A percentile compares a stretch with the other conserved stretches of the same genome.
These are phyloP conservation scores for Solanum bukasovii DNA, from an alignment of 257 asterid species.

Conservation along the genomic window DNA sequence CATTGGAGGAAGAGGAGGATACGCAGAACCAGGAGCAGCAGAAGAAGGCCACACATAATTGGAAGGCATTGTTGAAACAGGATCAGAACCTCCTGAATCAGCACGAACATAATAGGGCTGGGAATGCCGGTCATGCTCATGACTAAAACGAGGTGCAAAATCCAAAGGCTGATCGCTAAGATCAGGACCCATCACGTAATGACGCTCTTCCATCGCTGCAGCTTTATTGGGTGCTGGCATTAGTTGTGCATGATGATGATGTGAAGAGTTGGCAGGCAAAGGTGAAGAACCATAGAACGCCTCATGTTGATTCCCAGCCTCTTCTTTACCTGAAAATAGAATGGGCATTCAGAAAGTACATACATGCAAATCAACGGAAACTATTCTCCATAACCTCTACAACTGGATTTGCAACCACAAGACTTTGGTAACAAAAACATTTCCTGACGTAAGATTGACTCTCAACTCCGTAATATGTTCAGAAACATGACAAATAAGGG, in stretches of 20 bases:
- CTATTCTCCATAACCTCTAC: not conserved
- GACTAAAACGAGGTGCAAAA: constrained; percentile 55
- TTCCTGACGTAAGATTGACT: not conserved
- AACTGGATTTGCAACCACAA: not conserved
- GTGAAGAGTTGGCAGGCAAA: constrained; percentile 28
- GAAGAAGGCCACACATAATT: constrained; percentile 61
- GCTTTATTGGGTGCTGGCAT: constrained; percentile 29
- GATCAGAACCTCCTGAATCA: constrained; percentile 47
- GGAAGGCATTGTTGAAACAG: constrained; percentile 34
- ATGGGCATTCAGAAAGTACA: constrained; percentile 4
- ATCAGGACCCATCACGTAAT: constrained; percentile 35
- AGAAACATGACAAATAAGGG: not conserved
- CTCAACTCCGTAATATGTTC: not conserved
- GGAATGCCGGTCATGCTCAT: constrained; percentile 31
- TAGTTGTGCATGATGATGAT: constrained; percentile 38
- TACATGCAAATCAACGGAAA: not conserved
- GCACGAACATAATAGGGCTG: constrained; percentile 34
- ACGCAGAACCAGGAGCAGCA: constrained; percentile 40
- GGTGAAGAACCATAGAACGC: constrained; percentile 37
- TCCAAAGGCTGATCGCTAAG: constrained; percentile 54
- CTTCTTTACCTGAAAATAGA: constrained; percentile 49
- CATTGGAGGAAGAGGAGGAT: constrained; percentile 47
- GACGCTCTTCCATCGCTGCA: constrained; percentile 44
- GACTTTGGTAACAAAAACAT: not conserved
- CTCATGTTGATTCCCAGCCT: constrained; percentile 38